These are phyloP conservation scores for Hericium coralloides DNA, from an alignment of 768 basidiomycete species.

Conservation along the genomic window DNA sequence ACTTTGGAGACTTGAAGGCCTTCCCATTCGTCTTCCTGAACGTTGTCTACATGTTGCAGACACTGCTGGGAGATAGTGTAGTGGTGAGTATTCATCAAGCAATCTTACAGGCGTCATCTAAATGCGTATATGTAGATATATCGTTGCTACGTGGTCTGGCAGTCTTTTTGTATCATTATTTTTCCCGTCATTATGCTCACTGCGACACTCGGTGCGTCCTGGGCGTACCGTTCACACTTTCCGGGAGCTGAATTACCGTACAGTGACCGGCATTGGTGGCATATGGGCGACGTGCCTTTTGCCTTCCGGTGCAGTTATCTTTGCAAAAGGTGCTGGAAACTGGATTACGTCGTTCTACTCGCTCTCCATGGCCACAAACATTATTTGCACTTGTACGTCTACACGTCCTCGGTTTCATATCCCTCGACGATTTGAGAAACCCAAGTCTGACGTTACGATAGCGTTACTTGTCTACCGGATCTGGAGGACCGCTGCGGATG, in stretches of 20 bases:
- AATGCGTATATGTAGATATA: conserved; percentile 15
- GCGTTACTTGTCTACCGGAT: conserved; percentile 20
- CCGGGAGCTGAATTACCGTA: neutral
- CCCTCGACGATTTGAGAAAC: neutral
- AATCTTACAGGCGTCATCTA: neutral
- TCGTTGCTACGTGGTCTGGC: conserved; percentile 21
- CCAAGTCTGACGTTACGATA: neutral
- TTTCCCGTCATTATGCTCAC: conserved; percentile 16
- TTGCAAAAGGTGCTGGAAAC: conserved; percentile 9
- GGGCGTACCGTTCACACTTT: neutral
- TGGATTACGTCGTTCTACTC: conserved; percentile 19
- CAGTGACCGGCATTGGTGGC: conserved; percentile 13
- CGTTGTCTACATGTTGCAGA: conserved; percentile 10
- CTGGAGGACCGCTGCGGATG: conserved; percentile 13
- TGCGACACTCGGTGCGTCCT: conserved; percentile 7
- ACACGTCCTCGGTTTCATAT: neutral
- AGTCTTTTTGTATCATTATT: conserved; percentile 13
- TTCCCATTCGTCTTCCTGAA: conserved; percentile 22
- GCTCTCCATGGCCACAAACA: conserved; percentile 15
- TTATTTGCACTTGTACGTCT: conserved; percentile 15
- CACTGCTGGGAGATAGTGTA: neutral
- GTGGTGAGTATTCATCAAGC: neutral
- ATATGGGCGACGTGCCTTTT: conserved; percentile 13
- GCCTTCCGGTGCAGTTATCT: conserved; percentile 9
- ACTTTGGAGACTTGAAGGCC: conserved; percentile 18